A percentile compares a stretch with the other conserved stretches of the same genome.
phyloP scores from a whole-genome alignment of 352 stramenopile species.

The Thraustochytrium sp. region DNA sequence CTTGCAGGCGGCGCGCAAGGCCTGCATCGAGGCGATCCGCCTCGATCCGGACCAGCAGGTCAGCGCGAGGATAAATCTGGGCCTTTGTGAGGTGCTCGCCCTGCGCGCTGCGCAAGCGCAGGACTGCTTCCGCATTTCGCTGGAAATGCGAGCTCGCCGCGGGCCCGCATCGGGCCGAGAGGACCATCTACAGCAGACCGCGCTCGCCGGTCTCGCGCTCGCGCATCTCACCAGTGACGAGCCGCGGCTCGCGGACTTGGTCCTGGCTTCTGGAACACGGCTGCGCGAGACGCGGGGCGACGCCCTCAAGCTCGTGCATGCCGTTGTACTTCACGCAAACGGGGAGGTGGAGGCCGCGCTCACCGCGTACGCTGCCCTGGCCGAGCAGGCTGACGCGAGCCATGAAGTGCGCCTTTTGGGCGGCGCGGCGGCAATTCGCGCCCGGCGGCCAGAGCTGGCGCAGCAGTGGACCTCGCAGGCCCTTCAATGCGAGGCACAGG shows the following conservation, averaged over 20 bases:
- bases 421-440: neutral
- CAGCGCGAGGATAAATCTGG: neutral
- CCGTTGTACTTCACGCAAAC: neutral
- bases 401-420: neutral
- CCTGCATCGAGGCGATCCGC: neutral
- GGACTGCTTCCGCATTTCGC: neutral
- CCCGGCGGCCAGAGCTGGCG: neutral
- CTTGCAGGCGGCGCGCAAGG: neutral
- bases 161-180: neutral
- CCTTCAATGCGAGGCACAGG: neutral
- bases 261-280: neutral
- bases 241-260: neutral
- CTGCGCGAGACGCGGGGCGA: neutral
- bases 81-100: neutral
- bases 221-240: neutral
- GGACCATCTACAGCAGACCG: neutral
- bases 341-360: neutral
- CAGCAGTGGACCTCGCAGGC: neutral
- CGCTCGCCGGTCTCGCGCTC: neutral
- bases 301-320: neutral
- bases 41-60: neutral
- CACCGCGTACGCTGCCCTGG: neutral
- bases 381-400: neutral
- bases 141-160: neutral
- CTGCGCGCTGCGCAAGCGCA: neutral